These are phyloP conservation scores for Excoecaria cochinchinensis DNA, from an alignment of 345 rosid genomes.

Conservation along the genomic window DNA sequence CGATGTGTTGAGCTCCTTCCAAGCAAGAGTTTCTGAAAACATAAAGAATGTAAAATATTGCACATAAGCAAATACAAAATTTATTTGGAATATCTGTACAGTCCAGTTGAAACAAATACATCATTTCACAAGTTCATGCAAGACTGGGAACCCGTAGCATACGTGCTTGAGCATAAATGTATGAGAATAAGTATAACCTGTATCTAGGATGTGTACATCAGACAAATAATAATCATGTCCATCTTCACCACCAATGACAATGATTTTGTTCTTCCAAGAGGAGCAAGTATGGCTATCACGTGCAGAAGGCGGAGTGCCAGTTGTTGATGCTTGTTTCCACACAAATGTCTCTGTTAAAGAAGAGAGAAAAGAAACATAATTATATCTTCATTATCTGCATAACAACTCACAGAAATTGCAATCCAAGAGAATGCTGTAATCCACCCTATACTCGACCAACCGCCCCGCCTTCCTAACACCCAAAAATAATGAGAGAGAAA, in stretches of 20 bases:
- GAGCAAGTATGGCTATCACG: constrained; percentile 98
- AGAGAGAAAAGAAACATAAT: neutral
- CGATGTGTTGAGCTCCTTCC: constrained; percentile 78
- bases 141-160: no score
- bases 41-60: constrained; percentile 13
- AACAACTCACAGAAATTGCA: neutral
- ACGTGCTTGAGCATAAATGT: neutral
- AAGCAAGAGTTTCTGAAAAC: constrained; percentile 67
- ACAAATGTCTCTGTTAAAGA: constrained; percentile 75
- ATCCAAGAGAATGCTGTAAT: neutral
- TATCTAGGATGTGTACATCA: constrained; percentile 90
- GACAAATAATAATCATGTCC: constrained; percentile 87
- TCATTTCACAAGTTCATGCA: neutral
- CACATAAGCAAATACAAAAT: constrained; percentile 9
- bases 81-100: constrained; percentile 11
- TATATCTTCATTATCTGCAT: neutral
- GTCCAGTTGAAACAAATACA: neutral
- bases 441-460: neutral
- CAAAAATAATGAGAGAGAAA: neutral
- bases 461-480: neutral
- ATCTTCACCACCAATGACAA: constrained; percentile 97
- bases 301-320: constrained; percentile 84
- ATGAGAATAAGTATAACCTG: constrained; percentile 52
- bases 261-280: constrained; percentile 81
- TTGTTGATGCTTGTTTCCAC: constrained; percentile 74